Conservation (phyloP, 2,329 filamentous ascomycete genomes). For the Sodiomyces alkalinus region DNA sequence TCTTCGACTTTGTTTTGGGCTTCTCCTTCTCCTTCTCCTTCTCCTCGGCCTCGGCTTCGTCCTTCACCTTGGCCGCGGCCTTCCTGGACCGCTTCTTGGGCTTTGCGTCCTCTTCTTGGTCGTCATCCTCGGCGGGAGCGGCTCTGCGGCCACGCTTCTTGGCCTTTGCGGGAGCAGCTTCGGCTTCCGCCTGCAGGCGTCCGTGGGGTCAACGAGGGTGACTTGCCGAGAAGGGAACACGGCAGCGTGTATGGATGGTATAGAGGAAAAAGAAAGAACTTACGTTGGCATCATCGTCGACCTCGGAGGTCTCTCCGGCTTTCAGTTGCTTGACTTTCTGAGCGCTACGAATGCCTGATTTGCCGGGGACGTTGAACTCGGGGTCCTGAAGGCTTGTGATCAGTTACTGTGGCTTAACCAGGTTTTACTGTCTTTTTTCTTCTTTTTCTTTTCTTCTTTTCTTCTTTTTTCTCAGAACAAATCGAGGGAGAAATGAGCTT, state of each 20-base stretch:
- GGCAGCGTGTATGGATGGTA: no score
- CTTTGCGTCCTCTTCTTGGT: slow-evolving; percentile 6
- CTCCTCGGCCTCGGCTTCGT: slow-evolving; percentile 8
- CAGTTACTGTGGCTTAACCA: no score
- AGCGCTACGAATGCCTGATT: slow-evolving; percentile 43
- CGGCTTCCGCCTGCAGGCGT: slow-evolving; percentile 14
- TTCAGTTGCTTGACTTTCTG: slow-evolving; percentile 14
- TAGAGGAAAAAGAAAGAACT: no score
- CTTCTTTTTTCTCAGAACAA: no score
- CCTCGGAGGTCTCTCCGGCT: slow-evolving; percentile 7
- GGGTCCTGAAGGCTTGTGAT: slow-evolving; percentile 56
- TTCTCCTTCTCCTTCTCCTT: slow-evolving; percentile 8
- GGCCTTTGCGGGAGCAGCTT: slow-evolving; percentile 5
- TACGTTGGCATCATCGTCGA: neutral
- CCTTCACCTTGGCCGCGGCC: slow-evolving; percentile 5
- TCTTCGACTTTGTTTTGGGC: slow-evolving; percentile 2
- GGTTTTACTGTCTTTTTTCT: no score
- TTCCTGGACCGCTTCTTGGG: slow-evolving; percentile 12
- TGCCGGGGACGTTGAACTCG: slow-evolving; percentile 56
- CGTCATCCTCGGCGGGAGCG: slow-evolving; percentile 6
- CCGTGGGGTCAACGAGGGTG: no score
- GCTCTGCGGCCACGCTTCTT: slow-evolving; percentile 8
- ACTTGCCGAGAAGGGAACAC: no score
- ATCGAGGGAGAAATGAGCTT: slow-evolving; percentile 25
- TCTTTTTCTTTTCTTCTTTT: no score